Evolutionary conservation across 208 protist genomes (phyloP), one percentile per base, ranked within the genome.

Genomic region (Hexamita inflata): DNA sequence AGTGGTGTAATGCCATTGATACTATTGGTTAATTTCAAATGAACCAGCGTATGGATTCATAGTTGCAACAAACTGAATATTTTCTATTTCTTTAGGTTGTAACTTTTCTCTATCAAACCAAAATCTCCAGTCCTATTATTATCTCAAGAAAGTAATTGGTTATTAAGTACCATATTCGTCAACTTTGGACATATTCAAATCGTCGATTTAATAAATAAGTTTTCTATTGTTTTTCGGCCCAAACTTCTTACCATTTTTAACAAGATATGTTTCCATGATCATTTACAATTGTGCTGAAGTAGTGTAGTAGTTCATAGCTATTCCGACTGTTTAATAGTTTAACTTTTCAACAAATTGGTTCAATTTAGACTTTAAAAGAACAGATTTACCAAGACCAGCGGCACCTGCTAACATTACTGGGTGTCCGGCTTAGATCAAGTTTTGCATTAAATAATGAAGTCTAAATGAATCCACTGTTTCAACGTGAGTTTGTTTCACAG

Each of bases 21-120:
- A 83, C 70, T 92, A 89, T 78, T 92, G 88, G 59, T 95, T 86
- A 75, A 98, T 89, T 62, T 85, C 93, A 82, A 97, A 98, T 59
- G 92, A 96, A 80, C 94, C 94, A 19, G 92, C 91, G 80, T 93
- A 95, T 34, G 93, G 94, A 82, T 98, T 98, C 92, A 98, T 95
- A 60, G 91, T 88, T 49, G 90, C 89, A 35, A 96, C 85, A 78
- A 94, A 96, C 75, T 93, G 90, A 35, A 90, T 81, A 76, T 95
- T 92, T 39, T 90, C 85, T 61, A 98, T 87, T 76, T 94, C 89
- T 84, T 95, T 95, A 59, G 91, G 60, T 79, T 11, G n/a, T 29
- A 90, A 80, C 53, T 88, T 96, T 89, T 93, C 83, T 45, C 92
- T 85, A 83, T 96, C 94, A 81, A 95, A 98, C 91, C 92, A 98